phyloP scores from a whole-genome alignment of 495 filamentous ascomycete genomes.

The Hyaloscypha hepaticicola region DNA sequence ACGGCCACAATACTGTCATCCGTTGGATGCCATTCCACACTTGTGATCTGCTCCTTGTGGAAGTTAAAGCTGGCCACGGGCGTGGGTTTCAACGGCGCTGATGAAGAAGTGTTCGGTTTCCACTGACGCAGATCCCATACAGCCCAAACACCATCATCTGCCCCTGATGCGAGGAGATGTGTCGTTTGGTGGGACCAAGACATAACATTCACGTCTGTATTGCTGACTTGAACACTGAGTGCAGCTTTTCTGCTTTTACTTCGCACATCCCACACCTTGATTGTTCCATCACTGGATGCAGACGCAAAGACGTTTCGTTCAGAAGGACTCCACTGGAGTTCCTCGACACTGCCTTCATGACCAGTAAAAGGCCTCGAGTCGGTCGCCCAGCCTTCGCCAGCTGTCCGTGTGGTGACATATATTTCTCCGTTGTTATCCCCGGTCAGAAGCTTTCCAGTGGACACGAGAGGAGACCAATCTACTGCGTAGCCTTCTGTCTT shows the following conservation, averaged over 20 bases:
- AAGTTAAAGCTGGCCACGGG: constrained; percentile 89
- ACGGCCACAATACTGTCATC: constrained; percentile 94
- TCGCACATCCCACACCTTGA: constrained; percentile 93
- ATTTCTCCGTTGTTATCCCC: constrained; percentile 90
- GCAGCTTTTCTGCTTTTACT: constrained; percentile 83
- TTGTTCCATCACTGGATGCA: constrained; percentile 87
- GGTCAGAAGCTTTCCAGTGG: constrained; percentile 78
- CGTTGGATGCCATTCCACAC: constrained; percentile 94
- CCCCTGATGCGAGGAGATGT: constrained; percentile 87
- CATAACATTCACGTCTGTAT: constrained; percentile 90
- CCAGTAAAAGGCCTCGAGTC: constrained; percentile 77
- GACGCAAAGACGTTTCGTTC: constrained; percentile 92
- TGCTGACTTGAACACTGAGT: constrained; percentile 79
- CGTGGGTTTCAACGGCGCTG: constrained; percentile 48
- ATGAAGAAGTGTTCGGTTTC: constrained; percentile 61
- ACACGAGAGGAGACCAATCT: constrained; percentile 83
- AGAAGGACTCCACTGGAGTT: constrained; percentile 92
- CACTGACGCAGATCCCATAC: constrained; percentile 96
- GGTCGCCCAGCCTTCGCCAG: constrained; percentile 84
- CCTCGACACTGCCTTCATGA: constrained; percentile 84
- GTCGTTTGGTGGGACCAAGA: constrained; percentile 86
- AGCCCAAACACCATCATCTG: constrained; percentile 90
- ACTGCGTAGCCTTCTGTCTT: constrained; percentile 91
- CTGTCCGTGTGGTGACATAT: constrained; percentile 79
- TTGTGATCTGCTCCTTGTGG: constrained; percentile 94